A percentile compares a stretch with the other conserved stretches of the same genome.
phyloP scores from a whole-genome alignment of 2,329 filamentous ascomycete genomes.

The Hypocrella siamensis region DNA sequence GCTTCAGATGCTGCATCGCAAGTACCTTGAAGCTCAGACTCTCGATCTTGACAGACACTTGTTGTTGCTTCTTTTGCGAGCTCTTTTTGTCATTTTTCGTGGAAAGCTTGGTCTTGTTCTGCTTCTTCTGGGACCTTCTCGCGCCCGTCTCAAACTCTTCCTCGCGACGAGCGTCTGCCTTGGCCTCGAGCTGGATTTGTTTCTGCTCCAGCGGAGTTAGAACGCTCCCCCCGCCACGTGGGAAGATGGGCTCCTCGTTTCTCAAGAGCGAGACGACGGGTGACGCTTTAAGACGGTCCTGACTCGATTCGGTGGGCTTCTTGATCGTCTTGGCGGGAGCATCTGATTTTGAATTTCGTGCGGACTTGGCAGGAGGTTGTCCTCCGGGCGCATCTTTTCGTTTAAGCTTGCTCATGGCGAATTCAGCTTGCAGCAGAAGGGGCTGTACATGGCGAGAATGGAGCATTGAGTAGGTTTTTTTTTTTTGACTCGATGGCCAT shows the following conservation, averaged over 20 bases:
- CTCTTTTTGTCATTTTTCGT: constrained; percentile 38
- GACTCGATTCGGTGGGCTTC: constrained; percentile 14
- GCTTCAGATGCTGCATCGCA: constrained; percentile 1
- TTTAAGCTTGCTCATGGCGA: constrained; percentile 39
- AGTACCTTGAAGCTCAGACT: constrained; percentile 79
- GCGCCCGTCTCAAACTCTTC: constrained; percentile 44
- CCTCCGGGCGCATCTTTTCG: constrained; percentile 41
- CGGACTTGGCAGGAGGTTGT: constrained; percentile 30
- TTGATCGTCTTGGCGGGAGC: constrained; percentile 12
- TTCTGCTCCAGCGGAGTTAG: constrained; percentile 90
- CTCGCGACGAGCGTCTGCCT: constrained; percentile 81
- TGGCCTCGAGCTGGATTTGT: constrained; percentile 88
- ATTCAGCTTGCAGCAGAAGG: constrained; percentile 1
- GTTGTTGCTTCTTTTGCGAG: constrained; percentile 25
- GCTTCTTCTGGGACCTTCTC: constrained; percentile 29
- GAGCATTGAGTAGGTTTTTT: too few species aligned
- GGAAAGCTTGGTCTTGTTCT: constrained; percentile 38
- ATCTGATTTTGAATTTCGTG: constrained; percentile 27
- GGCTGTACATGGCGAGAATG: too few species aligned
- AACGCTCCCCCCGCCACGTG: constrained; percentile 78
- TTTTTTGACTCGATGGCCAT: too few species aligned
- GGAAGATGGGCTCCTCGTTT: constrained; percentile 82
- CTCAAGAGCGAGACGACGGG: constrained; percentile 32
- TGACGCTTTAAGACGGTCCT: constrained; percentile 12
- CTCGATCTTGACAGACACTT: constrained; percentile 58